These are phyloP conservation scores for Trifolium dubium DNA, from an alignment of 306 rosid genomes.

Conservation along the genomic window DNA sequence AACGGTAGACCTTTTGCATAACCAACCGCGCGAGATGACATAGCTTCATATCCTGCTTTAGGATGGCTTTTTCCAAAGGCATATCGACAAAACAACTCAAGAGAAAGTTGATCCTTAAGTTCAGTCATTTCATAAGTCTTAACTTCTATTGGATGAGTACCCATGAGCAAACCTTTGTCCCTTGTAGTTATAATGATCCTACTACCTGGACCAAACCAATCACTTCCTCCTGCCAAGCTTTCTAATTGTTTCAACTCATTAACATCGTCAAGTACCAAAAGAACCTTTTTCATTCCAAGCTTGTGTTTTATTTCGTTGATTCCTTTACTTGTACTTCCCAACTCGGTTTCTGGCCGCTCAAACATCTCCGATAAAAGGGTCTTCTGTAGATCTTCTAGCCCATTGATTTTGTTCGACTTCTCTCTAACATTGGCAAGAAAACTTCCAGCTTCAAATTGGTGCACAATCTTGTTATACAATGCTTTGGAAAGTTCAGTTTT, in stretches of 20 bases:
- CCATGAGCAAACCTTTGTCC: conserved; percentile 16
- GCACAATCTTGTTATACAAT: conserved; percentile 13
- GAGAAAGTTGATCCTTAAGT: neutral
- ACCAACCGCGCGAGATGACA: conserved; percentile 1
- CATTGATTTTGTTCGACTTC: neutral
- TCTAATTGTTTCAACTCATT: neutral
- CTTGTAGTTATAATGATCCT: conserved; percentile 35
- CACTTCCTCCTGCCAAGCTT: conserved; percentile 27
- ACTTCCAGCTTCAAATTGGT: conserved; percentile 25
- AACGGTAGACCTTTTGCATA: conserved; percentile 30
- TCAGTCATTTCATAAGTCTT: conserved; percentile 9
- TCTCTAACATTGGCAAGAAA: conserved; percentile 9
- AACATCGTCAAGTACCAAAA: conserved; percentile 40
- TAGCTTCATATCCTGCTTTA: neutral
- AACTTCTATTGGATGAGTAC: neutral
- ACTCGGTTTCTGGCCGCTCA: neutral
- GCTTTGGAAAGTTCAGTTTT: conserved; percentile 38
- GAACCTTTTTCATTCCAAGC: neutral
- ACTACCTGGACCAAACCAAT: conserved; percentile 39
- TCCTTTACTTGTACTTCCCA: conserved; percentile 11
- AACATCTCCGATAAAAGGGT: conserved; percentile 2
- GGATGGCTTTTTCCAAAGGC: conserved; percentile 24
- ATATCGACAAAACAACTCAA: conserved; percentile 26
- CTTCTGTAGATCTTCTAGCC: conserved; percentile 2
- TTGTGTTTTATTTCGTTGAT: neutral